phyloP scores from a whole-genome alignment of 345 rosid species.

The Eucalyptus sp. region DNA sequence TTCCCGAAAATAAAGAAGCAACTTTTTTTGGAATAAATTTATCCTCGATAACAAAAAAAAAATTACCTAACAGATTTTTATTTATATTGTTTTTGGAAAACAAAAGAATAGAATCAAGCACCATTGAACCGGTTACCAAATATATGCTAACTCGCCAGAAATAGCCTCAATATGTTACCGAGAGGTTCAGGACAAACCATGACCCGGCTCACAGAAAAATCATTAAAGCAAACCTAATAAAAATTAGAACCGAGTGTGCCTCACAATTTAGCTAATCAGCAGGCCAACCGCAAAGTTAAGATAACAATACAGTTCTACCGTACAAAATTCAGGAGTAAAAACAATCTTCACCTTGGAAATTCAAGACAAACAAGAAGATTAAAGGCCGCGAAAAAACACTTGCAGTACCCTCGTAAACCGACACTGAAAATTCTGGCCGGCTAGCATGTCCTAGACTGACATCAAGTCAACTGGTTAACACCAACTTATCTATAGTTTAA shows the following conservation, averaged over 20 bases:
- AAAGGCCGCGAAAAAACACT: not conserved
- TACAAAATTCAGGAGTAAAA: not conserved
- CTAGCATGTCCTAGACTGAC: not conserved
- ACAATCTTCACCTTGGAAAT: not conserved
- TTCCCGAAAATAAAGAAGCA: rapidly evolving
- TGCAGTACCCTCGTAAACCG: not conserved
- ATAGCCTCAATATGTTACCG: not conserved
- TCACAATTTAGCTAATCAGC: not conserved
- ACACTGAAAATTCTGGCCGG: not conserved
- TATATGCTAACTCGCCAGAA: rapidly evolving
- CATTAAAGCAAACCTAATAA: not conserved
- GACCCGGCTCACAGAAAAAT: not conserved
- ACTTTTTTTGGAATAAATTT: no score
- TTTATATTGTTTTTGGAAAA: no score
- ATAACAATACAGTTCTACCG: not conserved
- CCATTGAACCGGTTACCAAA: rapidly evolving
- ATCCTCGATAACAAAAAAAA: rapidly evolving
- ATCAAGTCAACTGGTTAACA: not conserved
- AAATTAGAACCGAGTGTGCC: not conserved
- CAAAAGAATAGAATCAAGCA: no score
- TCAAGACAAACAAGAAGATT: not conserved
- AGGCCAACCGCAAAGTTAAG: not conserved
- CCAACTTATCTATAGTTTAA: not conserved
- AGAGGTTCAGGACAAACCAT: not conserved
- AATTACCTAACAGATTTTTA: rapidly evolving